These are phyloP conservation scores for Chaetoceros tenuissimus DNA, from an alignment of 108 stramenopile genomes.

Conservation along the genomic window DNA sequence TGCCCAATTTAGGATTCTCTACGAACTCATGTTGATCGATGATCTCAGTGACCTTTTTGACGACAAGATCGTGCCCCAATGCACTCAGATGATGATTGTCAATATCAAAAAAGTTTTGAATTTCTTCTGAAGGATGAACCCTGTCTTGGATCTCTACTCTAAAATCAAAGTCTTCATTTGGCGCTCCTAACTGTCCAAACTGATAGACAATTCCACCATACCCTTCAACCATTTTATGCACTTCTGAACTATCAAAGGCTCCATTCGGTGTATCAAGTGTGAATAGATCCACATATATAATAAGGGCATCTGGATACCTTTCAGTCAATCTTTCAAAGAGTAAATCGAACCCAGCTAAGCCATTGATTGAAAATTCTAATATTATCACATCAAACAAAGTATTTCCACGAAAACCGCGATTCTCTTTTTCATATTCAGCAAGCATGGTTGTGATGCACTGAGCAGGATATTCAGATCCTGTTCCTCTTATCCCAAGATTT, in stretches of 20 bases:
- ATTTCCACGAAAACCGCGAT: slow-evolving; percentile 3
- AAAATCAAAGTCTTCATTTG: neutral
- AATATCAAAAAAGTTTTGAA: slow-evolving; percentile 3
- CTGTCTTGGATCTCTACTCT: no score
- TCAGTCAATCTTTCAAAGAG: slow-evolving; percentile 4
- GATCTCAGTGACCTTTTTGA: neutral
- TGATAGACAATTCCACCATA: neutral
- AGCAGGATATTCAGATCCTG: slow-evolving; percentile 5
- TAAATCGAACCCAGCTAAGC: neutral
- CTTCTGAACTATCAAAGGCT: neutral
- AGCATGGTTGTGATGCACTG: slow-evolving; percentile 11
- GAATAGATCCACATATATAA: slow-evolving; percentile 8
- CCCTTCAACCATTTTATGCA: slow-evolving; percentile 1
- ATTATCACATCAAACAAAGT: slow-evolving; percentile 10
- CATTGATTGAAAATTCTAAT: slow-evolving; percentile 10
- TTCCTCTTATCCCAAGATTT: slow-evolving; percentile 10
- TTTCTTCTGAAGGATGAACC: no score
- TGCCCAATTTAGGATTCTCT: neutral
- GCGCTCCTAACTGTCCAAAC: neutral
- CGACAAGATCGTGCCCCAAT: slow-evolving; percentile 5
- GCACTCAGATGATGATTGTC: slow-evolving; percentile 7
- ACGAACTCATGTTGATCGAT: neutral
- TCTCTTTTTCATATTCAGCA: neutral
- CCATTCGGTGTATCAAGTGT: slow-evolving; percentile 3
- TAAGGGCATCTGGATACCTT: slow-evolving; percentile 6